Base-by-base conservation (phyloP, 352 stramenopile genomes). In the Pythium pectinolyticum region DNA sequence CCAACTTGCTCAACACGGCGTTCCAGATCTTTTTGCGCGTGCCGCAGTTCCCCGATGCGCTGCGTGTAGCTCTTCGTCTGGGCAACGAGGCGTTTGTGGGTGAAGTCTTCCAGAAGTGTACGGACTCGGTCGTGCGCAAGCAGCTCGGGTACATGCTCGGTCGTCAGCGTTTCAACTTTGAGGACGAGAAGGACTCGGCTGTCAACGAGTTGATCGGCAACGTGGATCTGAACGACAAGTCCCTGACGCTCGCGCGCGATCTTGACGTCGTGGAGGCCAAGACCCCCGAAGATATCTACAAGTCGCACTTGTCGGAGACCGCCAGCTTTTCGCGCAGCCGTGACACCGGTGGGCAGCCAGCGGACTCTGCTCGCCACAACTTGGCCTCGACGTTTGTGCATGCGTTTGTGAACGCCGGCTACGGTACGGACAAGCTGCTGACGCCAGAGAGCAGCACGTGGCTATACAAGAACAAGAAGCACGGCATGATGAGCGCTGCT, bases 391-490 rank as follows among this genome's bases (percentile, higher is more conserved):
- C 97, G 3, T 99, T 99, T 77, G 97, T 99, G 24, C 99, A 99
- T 73, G 98, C 96, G 34, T 98, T 99, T 67, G 97, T 99, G 20
- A 99, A 99, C 75, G 95, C 96, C 35, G 97, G 97, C 3, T 99
- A 99, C 75, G 87, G 97, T 61, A 96, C 95, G 20, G 98, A 99
- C 75, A 99, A 99, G 71, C 75, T 97, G 19, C 90, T 97, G 74
- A 96, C 89, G 0, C 89, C 90, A 0, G 92, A 99, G 35, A 88
- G 82, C 54, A 99, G 97, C 71, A 95, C 96, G 51, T 99, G 97
- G 97, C 72, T 99, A 28, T 99, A 99, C 84, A 99, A 99, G 79
- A 99, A 99, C 87, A 99, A 99, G 76, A 98, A 99, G 77, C 96
- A 99, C 67, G 97, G 97, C 53, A 99, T 99, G 97, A 97, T 99